Percentiles rank a stretch among this genome's conserved stretches.
Conservation (phyloP, 768 basidiomycete genomes). For the Tremella mesenterica region DNA sequence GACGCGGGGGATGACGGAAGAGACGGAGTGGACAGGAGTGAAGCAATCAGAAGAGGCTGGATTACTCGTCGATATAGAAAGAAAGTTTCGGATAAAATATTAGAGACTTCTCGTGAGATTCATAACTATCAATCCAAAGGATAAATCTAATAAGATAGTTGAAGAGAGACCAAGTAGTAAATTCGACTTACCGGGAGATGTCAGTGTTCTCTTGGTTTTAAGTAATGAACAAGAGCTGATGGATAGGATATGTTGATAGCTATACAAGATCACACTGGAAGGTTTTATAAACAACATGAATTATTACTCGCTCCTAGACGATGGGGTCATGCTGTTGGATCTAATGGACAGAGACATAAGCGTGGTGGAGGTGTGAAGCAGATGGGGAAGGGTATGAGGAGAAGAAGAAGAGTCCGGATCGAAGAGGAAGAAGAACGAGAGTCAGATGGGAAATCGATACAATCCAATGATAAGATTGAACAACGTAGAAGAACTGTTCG, state of each 20-base stretch:
- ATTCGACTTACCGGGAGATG: not conserved
- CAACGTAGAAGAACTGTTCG: conserved; percentile 12
- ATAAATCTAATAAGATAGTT: not conserved
- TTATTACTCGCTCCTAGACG: not conserved
- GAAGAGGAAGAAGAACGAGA: not conserved
- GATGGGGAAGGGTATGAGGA: not conserved
- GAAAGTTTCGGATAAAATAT: not conserved
- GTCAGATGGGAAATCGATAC: not conserved
- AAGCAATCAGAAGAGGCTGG: not conserved
- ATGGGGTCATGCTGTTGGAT: too few species aligned
- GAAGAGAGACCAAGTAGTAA: not conserved
- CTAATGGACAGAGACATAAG: too few species aligned
- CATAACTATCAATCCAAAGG: not conserved
- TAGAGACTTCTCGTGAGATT: not conserved
- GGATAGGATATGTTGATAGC: not conserved
- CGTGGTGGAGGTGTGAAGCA: too few species aligned
- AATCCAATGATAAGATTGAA: not conserved
- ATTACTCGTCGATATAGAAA: not conserved
- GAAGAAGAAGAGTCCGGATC: not conserved
- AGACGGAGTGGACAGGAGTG: not conserved
- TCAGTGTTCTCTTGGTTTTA: not conserved
- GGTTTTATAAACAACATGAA: not conserved
- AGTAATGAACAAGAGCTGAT: not conserved
- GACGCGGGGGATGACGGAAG: not conserved
- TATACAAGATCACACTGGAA: not conserved